Percentiles rank a stretch among this genome's conserved stretches.
These are phyloP conservation scores for Begonia fuchsioides DNA, from an alignment of 306 rosid genomes.

Conservation along the genomic window DNA sequence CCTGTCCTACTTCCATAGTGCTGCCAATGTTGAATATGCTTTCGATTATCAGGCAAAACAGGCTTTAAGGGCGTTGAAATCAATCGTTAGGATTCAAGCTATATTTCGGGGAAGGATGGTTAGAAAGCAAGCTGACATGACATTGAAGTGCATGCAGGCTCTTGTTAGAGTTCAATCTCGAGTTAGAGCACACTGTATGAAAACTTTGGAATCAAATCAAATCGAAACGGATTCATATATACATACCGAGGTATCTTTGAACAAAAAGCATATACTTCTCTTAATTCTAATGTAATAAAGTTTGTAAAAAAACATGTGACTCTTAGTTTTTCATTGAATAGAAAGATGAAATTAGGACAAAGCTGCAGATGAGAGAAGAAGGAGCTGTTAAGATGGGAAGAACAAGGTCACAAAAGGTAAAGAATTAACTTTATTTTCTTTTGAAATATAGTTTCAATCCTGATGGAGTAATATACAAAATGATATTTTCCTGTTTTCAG, in stretches of 20 bases:
- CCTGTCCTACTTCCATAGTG: no score
- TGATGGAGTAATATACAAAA: background rate
- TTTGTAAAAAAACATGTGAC: no score
- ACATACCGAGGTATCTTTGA: slow-evolving; percentile 46
- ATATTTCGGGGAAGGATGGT: slow-evolving; percentile 73
- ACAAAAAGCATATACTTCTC: no score
- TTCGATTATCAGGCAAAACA: slow-evolving; percentile 39
- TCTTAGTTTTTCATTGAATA: no score
- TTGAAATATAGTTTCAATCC: background rate
- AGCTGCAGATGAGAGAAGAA: slow-evolving; percentile 57
- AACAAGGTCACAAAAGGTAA: slow-evolving; percentile 61
- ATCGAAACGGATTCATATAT: slow-evolving; percentile 34
- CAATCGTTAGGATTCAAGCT: slow-evolving; percentile 90
- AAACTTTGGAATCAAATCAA: slow-evolving; percentile 22
- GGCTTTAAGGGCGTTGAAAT: slow-evolving; percentile 72
- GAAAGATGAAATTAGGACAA: slow-evolving; percentile 38
- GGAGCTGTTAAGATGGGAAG: slow-evolving; percentile 63
- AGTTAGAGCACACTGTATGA: slow-evolving; percentile 39
- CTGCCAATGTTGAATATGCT: no score
- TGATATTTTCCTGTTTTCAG: slow-evolving; percentile 23
- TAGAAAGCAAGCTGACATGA: slow-evolving; percentile 81
- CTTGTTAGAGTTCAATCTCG: slow-evolving; percentile 73
- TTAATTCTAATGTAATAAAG: no score
- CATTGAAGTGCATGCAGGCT: slow-evolving; percentile 91
- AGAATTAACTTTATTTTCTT: background rate